Evolutionary conservation across 371 early-diverging fungal genomes (phyloP), one percentile per base, ranked within the genome.

Genomic region (Mortierella sp.): DNA sequence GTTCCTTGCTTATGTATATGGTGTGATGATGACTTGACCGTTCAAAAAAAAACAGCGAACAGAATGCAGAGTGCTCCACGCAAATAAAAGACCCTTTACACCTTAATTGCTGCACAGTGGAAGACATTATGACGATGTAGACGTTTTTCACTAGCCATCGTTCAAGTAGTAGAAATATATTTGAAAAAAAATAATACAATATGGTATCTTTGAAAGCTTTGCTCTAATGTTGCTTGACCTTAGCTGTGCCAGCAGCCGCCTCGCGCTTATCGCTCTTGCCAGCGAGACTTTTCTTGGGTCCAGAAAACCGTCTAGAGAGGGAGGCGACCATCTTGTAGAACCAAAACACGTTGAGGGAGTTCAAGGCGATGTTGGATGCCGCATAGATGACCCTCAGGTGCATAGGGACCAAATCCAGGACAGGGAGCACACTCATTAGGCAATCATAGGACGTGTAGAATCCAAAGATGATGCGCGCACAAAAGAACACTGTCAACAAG

Each of bases 391-490:
- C 85, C 79, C 89, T 70, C 10, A 87, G 70, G 67, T 84, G 83
- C 50, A 72, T 71, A 5, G 95, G 94, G 1, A 95, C 89, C 68
- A 82, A 77, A 31, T 92, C 92, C 45, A 85, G 79, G 3, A 91
- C 92, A n/a, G 79, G 79, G 69, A 70, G 82, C 76, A 79, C 76
- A 78, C 85, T 79, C 7, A 80, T 29, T 47, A 93, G 94, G 78
- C 93, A 86, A 26, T 86, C 77, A 69, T 87, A 90, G 19, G 94
- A 91, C 90, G 92, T 91, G 79, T 88, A 89, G n/a, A 94, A 73
- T 1, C 98, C 98, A 89, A 91, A 94, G 13, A 95, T 85, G 40
- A 97, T 90, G 63, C 98, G 91, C 3, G 91, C 95, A 45, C 76
- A 43, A 69, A 98, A 93, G 85, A 97, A 98, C 9, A 92, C 85